Evolutionary conservation across 352 stramenopile genomes (phyloP).

Genomic region (Phytophthora capsici): DNA sequence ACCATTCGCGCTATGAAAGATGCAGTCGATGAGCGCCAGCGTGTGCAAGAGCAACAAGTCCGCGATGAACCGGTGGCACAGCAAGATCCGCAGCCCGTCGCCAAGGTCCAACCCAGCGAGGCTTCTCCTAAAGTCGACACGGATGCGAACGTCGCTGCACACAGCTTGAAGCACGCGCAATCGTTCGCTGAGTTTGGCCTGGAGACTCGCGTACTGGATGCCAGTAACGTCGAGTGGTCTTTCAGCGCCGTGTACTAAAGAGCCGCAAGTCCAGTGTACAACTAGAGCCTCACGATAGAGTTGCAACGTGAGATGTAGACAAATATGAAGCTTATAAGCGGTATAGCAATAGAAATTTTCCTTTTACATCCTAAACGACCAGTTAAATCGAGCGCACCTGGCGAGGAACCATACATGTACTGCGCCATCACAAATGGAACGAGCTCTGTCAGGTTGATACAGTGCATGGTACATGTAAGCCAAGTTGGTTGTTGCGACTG

Average conservation of each 20-base stretch:
- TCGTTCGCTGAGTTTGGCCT: slow-evolving; percentile 85
- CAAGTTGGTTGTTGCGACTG: slow-evolving; percentile 7
- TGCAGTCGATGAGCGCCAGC: slow-evolving; percentile 59
- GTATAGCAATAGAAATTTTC: slow-evolving; percentile 5
- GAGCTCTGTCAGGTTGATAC: too few species aligned
- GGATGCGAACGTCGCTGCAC: slow-evolving; percentile 5
- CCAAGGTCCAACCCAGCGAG: slow-evolving; percentile 21
- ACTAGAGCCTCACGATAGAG: slow-evolving; percentile 42
- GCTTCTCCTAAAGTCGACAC: slow-evolving; percentile 10
- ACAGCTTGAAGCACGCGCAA: slow-evolving; percentile 36
- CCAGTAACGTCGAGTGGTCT: slow-evolving; percentile 72
- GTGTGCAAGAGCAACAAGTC: slow-evolving; percentile 33
- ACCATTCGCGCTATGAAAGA: slow-evolving; percentile 81
- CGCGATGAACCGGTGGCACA: slow-evolving; percentile 23
- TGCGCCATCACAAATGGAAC: too few species aligned
- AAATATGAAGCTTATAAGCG: slow-evolving; percentile 17
- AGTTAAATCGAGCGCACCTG: slow-evolving; percentile 4
- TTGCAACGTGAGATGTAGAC: slow-evolving; percentile 38
- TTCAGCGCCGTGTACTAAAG: slow-evolving; percentile 80
- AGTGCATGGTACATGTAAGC: too few species aligned
- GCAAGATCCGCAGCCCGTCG: slow-evolving; percentile 13
- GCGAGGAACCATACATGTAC: too few species aligned
- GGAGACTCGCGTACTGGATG: slow-evolving; percentile 53
- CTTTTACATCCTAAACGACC: neutral
- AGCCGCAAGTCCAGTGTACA: slow-evolving; percentile 28